These are phyloP conservation scores for Suillus spraguei DNA, from an alignment of 768 basidiomycete species.

Conservation along the genomic window DNA sequence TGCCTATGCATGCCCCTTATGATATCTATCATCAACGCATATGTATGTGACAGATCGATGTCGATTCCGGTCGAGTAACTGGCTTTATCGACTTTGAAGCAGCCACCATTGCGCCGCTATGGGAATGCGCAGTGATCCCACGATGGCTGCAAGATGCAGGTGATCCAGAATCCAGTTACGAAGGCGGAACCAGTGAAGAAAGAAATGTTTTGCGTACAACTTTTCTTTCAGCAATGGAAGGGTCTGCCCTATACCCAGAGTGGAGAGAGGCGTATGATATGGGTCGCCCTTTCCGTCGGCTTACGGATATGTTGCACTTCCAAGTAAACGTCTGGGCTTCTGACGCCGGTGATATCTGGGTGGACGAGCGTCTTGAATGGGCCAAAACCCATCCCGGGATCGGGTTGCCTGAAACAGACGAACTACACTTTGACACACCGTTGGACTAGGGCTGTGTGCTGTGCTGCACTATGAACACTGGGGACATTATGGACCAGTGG, in stretches of 20 bases:
- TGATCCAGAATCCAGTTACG: constrained; percentile 16
- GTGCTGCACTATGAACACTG: too few species aligned
- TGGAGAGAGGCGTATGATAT: constrained; percentile 5
- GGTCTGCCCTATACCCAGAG: background rate
- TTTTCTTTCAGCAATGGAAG: background rate
- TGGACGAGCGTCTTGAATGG: constrained; percentile 7
- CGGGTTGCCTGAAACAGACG: constrained; percentile 1
- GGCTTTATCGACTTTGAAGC: constrained; percentile 25
- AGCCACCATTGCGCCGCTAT: constrained; percentile 23
- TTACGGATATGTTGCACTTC: background rate
- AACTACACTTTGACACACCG: background rate
- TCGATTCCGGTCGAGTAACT: constrained; percentile 3
- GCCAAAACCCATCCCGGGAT: constrained; percentile 3
- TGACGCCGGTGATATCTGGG: background rate
- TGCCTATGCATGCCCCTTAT: background rate
- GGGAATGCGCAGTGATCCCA: constrained; percentile 28
- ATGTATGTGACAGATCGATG: background rate
- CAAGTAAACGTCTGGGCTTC: constrained; percentile 6
- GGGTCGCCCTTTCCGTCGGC: constrained; percentile 5
- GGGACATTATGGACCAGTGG: too few species aligned
- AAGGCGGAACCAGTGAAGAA: background rate
- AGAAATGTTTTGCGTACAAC: background rate
- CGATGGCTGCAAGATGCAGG: constrained; percentile 21
- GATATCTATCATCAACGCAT: background rate
- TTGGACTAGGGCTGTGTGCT: too few species aligned